Percentiles rank a stretch among this genome's conserved stretches.
phyloP scores from a whole-genome alignment of 176 grass and related monocot genomes.

The Zizania latifolia region DNA sequence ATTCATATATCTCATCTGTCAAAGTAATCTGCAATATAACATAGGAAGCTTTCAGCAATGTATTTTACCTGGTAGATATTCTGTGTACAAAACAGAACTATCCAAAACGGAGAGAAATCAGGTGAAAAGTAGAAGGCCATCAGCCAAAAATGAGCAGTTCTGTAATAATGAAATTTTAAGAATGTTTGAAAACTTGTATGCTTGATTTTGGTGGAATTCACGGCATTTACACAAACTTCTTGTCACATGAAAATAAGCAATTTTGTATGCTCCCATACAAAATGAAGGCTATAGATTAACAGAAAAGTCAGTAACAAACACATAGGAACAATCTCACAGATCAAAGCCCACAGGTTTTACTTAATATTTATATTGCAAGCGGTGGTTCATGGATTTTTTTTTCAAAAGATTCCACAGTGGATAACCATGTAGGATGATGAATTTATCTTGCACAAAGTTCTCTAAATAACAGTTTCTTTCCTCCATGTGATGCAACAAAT shows the following conservation, averaged over 20 bases:
- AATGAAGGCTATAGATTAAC: background rate
- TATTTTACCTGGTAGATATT: background rate
- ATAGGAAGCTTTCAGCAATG: background rate
- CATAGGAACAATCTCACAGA: background rate
- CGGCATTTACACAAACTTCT: background rate
- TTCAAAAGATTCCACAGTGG: background rate
- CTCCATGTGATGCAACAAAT: background rate
- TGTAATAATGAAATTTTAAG: background rate
- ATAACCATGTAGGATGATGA: background rate
- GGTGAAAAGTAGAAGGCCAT: background rate
- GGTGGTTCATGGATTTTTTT: background rate
- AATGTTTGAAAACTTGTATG: background rate
- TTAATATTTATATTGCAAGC: background rate
- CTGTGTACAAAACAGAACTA: background rate
- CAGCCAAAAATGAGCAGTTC: background rate
- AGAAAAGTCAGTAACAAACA: background rate
- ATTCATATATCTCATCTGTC: slow-evolving; percentile 60
- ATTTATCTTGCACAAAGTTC: background rate
- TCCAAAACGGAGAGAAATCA: background rate
- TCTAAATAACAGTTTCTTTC: background rate
- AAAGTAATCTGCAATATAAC: slow-evolving; percentile 53
- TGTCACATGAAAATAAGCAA: too few species aligned
- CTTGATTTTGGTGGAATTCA: background rate
- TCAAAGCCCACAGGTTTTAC: background rate
- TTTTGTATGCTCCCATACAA: too few species aligned